phyloP scores from a whole-genome alignment of 352 stramenopile genomes.

The Pythium coloratum region DNA sequence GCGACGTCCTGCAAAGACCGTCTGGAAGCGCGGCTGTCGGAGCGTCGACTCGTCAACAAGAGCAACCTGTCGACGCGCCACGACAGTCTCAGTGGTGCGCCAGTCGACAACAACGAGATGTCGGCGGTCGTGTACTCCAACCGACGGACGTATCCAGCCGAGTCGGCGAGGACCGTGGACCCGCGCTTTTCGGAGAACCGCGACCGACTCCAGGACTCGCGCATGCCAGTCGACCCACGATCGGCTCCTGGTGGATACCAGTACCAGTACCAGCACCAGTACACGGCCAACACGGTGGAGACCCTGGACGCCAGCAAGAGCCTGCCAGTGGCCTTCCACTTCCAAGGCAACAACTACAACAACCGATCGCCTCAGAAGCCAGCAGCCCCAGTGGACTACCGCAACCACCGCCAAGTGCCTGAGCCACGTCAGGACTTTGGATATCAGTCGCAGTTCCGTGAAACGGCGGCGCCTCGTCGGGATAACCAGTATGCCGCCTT shows the following conservation, averaged over 20 bases:
- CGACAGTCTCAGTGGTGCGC: slow-evolving; percentile 28
- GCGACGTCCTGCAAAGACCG: slow-evolving; percentile 40
- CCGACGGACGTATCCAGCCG: slow-evolving; percentile 64
- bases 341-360: slow-evolving; percentile 28
- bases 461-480: neutral
- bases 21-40: slow-evolving; percentile 69
- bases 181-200: slow-evolving; percentile 41
- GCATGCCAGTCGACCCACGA: slow-evolving; percentile 39
- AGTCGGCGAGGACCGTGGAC: slow-evolving; percentile 52
- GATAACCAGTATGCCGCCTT: slow-evolving; percentile 39
- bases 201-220: slow-evolving; percentile 9
- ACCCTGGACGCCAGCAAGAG: slow-evolving; percentile 27
- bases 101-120: slow-evolving; percentile 36
- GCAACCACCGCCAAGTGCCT: neutral
- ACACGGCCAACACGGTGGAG: slow-evolving; percentile 28
- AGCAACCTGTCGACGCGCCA: slow-evolving; percentile 26
- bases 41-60: slow-evolving; percentile 38
- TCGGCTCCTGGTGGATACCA: slow-evolving; percentile 15
- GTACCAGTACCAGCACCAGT: slow-evolving; percentile 3
- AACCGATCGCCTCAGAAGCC: slow-evolving; percentile 2
- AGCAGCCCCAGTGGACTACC: slow-evolving; percentile 2
- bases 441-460: neutral
- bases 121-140: slow-evolving; percentile 52
- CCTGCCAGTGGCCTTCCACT: slow-evolving; percentile 62
- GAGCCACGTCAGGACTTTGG: neutral